Evolutionary conservation across 768 basidiomycete genomes (phyloP), one percentile per base, ranked within the genome.

Genomic region (Lepiota brunneoincarnata): DNA sequence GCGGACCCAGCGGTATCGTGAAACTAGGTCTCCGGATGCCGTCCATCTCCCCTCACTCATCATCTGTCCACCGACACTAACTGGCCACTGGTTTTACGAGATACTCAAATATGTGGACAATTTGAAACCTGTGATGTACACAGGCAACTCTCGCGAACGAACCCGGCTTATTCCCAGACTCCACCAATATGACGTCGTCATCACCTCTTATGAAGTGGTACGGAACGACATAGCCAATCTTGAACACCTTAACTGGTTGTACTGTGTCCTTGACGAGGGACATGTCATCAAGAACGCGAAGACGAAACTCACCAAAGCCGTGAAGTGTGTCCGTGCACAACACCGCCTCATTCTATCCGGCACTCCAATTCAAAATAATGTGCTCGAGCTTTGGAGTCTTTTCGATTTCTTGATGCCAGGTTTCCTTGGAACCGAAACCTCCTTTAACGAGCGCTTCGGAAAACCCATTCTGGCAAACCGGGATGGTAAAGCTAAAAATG

Each of bases 361-460:
- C 35, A 99, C 97, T 5, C 97, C 97, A 0, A 98, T 99, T 54
- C 97, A 99, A 72, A 99, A 99, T 68, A 98, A 99, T 66, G 94
- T 99, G 2, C 76, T 99, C 45, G 97, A 99, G 67, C 74, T 99
- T 2, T 99, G 97, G 97, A 97, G 93, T 69, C 73, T 99, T 40
- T 99, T 99, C 69, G 97, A 99, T 71, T 99, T 98, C 73, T 74
- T 99, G 60, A 99, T 99, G 97, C 97, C 97, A 14, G 97, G 97
- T 3, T 98, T 99, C 74, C 75, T 99, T 48, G 97, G 97, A n/a
- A 93, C 89, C 11, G 97, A 98, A 68, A 69, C 86, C 12, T 88
- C 87, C 2, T 99, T 99, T 75, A 96, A 93, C 62, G 94, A 98
- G 54, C 83, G 92, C 26, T 99, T 97, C 65, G 87, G 93, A 57